Evolutionary conservation across 1,284 basidiomycete genomes (phyloP), one percentile per base, ranked within the genome.

Genomic region (Ceratobasidium papillatum): DNA sequence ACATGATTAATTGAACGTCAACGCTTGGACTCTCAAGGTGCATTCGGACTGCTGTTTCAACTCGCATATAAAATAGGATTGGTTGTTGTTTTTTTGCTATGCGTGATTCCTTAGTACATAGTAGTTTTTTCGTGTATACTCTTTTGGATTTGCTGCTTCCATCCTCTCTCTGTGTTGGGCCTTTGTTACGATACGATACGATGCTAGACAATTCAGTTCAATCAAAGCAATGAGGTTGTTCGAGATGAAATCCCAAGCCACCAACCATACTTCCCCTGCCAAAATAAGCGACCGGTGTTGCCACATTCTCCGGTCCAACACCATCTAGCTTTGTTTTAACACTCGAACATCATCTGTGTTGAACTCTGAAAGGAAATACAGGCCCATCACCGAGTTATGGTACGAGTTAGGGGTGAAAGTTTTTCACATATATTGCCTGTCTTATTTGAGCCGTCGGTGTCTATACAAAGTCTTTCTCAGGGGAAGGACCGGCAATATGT

Each of bases 31-130:
- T 36, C 32, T 36, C 32, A 36, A 59, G 2, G 4, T 62, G 59
- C 38, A 62, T 62, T 34, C 45, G 63, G 43, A 65, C 63, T 51
- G 1, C 19, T 64, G 63, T 65, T 65, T 65, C 63, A 65, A 45
- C 43, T 7, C 63, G 62, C 41, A 65, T 51, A 52, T 62, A 62
- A n/a, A 62, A 62, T 45, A 56, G 52, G 59, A 30, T 25, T 5
- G 34, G 22, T 12, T 62, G 59, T 25, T 62, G n/a, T 30, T 30
- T 45, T 43, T 38, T 32, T 32, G 34, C 58, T 45, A 45, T 62
- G 59, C 9, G 25, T 43, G 38, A 62, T 36, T 30, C 14, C 38
- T 17, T 43, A 38, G 58, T 61, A 61, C 58, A 61, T 62, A 36
- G 3, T 34, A 12, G 58, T 62, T 30, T 25, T 62, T 62, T 45